Evolutionary conservation across 2,329 filamentous ascomycete genomes (phyloP).

Genomic region (Clarireedia sp.): DNA sequence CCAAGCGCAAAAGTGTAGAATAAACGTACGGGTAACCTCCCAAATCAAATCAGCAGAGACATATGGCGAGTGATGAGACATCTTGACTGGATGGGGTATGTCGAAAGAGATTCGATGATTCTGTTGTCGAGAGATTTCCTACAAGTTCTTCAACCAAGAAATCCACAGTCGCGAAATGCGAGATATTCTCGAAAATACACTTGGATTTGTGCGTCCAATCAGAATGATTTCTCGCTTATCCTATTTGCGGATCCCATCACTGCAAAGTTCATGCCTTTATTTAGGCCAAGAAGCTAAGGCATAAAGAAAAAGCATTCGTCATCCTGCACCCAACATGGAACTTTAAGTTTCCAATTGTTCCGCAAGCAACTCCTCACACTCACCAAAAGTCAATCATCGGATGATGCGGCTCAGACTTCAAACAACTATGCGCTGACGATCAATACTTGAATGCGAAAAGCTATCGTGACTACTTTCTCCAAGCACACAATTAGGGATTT

Average conservation of each 20-base stretch:
- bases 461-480: too few relatives aligned
- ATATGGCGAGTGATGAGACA: constrained; percentile 55
- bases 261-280: background rate
- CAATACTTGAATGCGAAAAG: too few relatives aligned
- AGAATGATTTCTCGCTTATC: constrained; percentile 5
- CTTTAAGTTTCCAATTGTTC: too few relatives aligned
- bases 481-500: background rate
- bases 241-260: background rate
- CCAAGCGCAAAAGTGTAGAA: constrained; percentile 7
- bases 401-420: background rate
- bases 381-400: background rate
- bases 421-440: too few relatives aligned
- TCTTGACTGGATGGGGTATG: constrained; percentile 17
- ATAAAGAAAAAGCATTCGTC: background rate
- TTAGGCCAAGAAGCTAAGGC: background rate
- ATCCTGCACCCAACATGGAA: too few relatives aligned
- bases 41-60: constrained; percentile 88
- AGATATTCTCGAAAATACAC: constrained; percentile 5
- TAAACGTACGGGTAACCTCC: constrained; percentile 86
- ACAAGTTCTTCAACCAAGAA: too few relatives aligned
- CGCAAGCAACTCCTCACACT: too few relatives aligned
- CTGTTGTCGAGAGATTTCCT: constrained; percentile 7
- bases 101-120: background rate
- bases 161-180: too few relatives aligned
- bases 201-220: constrained; percentile 6